Conservation (phyloP, 345 rosid species). For the Citrus maxima region DNA sequence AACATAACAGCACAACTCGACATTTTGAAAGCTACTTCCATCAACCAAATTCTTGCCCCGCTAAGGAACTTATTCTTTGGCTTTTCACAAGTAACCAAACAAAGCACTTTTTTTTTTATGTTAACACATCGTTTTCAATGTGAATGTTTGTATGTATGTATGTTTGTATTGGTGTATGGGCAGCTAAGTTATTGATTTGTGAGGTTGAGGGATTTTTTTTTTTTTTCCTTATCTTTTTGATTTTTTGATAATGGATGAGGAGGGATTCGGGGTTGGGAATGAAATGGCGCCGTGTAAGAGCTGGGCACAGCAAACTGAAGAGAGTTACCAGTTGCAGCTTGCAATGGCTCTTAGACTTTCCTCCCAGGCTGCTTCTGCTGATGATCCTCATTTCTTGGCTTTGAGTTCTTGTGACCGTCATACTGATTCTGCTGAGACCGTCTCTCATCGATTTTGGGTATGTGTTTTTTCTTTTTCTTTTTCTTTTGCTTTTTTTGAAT, state of each 20-base stretch:
- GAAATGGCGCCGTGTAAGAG: conserved; percentile 17
- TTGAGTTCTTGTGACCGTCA: conserved; percentile 19
- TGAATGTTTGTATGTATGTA: not conserved
- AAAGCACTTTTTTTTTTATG: not conserved
- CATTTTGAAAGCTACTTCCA: not conserved
- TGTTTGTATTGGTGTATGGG: not conserved
- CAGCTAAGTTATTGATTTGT: not conserved
- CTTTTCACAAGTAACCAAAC: not conserved
- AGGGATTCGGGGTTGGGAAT: not conserved
- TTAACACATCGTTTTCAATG: not conserved
- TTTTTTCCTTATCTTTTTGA: no score
- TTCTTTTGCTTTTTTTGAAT: not conserved
- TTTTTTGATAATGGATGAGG: not conserved
- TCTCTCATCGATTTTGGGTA: conserved; percentile 61
- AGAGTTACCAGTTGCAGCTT: conserved; percentile 56
- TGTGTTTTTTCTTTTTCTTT: not conserved
- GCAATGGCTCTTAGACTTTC: conserved; percentile 52
- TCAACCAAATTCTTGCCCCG: not conserved
- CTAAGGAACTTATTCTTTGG: not conserved
- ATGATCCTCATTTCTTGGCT: conserved; percentile 49
- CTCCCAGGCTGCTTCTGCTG: conserved; percentile 43
- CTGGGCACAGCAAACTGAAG: conserved; percentile 61
- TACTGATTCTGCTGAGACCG: conserved; percentile 28
- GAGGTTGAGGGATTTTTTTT: not conserved
- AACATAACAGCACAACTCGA: not conserved